Evolutionary conservation across 176 grass and related monocot genomes (phyloP).

Genomic region (Hyparrhenia diplandra): DNA sequence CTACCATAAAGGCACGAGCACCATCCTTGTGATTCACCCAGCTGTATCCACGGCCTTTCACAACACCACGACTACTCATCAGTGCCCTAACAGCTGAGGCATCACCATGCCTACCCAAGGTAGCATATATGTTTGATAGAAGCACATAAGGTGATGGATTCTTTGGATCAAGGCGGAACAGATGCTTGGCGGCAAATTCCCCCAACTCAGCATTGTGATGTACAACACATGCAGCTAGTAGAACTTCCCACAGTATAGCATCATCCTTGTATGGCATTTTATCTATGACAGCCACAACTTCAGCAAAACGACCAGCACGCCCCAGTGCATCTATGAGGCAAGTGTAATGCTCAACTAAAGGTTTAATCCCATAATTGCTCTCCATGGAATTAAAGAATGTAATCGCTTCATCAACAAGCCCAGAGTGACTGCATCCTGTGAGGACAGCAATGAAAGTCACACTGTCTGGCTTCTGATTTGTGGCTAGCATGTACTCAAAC

Average conservation of each 20-base stretch:
- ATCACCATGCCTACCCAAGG: slow-evolving; percentile 62
- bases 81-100: slow-evolving; percentile 61
- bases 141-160: slow-evolving; percentile 82
- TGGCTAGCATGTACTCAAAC: slow-evolving; percentile 71
- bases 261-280: slow-evolving; percentile 67
- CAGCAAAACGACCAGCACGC: slow-evolving; percentile 59
- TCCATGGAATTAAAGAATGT: slow-evolving; percentile 65
- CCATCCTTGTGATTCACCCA: slow-evolving; percentile 75
- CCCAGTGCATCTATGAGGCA: slow-evolving; percentile 84
- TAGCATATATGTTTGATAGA: slow-evolving; percentile 92
- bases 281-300: slow-evolving; percentile 56
- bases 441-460: slow-evolving; percentile 77
- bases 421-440: slow-evolving; percentile 73
- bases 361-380: slow-evolving; percentile 47
- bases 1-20: slow-evolving; percentile 60
- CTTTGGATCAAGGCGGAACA: slow-evolving; percentile 62
- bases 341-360: slow-evolving; percentile 75
- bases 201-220: slow-evolving; percentile 68
- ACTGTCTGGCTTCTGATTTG: slow-evolving; percentile 66
- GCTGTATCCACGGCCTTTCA: slow-evolving; percentile 69
- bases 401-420: slow-evolving; percentile 55
- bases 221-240: slow-evolving; percentile 75
- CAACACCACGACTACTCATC: slow-evolving; percentile 64
- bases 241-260: slow-evolving; percentile 78
- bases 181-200: slow-evolving; percentile 55